Percentiles rank a stretch among this genome's conserved stretches.
These are phyloP conservation scores for Tetrapisispora namnaoensis DNA, from an alignment of 805 yeast genomes.

Conservation along the genomic window DNA sequence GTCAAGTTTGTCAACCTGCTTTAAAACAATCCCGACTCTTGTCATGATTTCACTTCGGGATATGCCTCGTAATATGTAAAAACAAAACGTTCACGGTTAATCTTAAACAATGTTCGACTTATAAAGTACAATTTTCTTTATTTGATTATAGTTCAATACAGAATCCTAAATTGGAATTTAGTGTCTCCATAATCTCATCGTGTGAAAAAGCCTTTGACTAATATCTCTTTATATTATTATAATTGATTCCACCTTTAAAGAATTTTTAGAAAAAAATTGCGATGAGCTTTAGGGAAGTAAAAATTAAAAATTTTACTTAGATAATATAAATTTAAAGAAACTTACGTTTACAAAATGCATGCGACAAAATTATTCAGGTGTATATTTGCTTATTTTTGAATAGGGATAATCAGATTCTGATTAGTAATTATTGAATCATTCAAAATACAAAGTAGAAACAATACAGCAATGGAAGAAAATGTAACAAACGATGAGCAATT, in stretches of 20 bases:
- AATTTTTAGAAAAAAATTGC: background rate
- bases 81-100: background rate
- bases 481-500: conserved; percentile 22
- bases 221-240: background rate
- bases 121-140: too few species aligned
- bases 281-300: background rate
- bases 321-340: background rate
- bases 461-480: background rate
- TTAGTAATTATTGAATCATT: conserved; percentile 29
- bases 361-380: too few species aligned
- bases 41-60: conserved; percentile 9
- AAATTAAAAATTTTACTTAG: background rate
- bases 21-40: conserved; percentile 8
- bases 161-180: too few species aligned
- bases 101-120: too few species aligned
- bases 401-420: conserved; percentile 18
- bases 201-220: too few species aligned
- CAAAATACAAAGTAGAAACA: conserved; percentile 18
- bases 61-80: background rate
- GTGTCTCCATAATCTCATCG: too few species aligned
- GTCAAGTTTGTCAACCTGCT: conserved; percentile 5
- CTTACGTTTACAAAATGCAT: background rate
- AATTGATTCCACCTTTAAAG: background rate
- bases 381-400: too few species aligned
- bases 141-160: too few species aligned